Percentiles rank a stretch among this genome's conserved stretches.
These are phyloP conservation scores for Huntiella abstrusa DNA, from an alignment of 2,329 filamentous ascomycete genomes.

Conservation along the genomic window DNA sequence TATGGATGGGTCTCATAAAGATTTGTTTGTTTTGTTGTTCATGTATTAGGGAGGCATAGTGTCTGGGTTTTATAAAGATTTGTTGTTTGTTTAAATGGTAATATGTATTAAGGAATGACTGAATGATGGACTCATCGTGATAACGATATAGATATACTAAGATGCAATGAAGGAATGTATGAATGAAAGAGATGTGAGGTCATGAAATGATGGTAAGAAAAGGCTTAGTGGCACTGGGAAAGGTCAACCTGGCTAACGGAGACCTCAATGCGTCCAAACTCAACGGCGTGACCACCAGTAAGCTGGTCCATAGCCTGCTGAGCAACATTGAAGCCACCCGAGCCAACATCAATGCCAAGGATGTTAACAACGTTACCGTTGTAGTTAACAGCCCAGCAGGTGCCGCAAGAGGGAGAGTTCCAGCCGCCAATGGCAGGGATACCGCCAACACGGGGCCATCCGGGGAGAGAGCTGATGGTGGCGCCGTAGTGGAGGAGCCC, in stretches of 20 bases:
- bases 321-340: slow-evolving; percentile 36
- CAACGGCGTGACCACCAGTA: slow-evolving; percentile 29
- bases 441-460: slow-evolving; percentile 38
- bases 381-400: slow-evolving; percentile 38
- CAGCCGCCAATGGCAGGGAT: slow-evolving; percentile 31
- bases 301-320: slow-evolving; percentile 35
- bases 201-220: no score
- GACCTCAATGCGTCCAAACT: slow-evolving; percentile 34
- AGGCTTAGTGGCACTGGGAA: no score
- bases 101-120: background rate
- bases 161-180: background rate
- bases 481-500: slow-evolving; percentile 41
- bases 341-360: slow-evolving; percentile 35
- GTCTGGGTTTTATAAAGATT: background rate
- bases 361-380: slow-evolving; percentile 32
- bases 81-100: background rate
- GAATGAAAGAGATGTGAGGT: background rate
- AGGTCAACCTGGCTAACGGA: slow-evolving; percentile 23
- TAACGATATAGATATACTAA: no score
- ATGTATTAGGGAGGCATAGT: background rate
- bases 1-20: background rate
- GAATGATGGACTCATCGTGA: no score
- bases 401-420: slow-evolving; percentile 39
- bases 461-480: slow-evolving; percentile 30
- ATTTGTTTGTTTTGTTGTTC: background rate